phyloP scores from a whole-genome alignment of 1,284 basidiomycete genomes.

The Tilletia walkeri region DNA sequence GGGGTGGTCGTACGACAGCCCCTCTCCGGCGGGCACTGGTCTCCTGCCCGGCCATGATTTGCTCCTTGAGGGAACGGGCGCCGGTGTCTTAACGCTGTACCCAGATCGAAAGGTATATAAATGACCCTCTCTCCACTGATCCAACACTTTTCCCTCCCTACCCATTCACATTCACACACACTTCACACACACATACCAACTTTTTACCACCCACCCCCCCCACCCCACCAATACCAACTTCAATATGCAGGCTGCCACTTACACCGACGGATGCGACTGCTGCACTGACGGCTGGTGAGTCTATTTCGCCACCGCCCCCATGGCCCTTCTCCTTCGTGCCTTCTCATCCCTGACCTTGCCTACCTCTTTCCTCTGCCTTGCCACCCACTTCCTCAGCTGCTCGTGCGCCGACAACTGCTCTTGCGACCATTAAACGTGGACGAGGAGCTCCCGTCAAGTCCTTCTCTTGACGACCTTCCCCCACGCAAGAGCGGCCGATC shows the following conservation, averaged over 20 bases:
- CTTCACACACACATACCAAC: background rate
- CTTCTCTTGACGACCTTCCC: too few relatives aligned
- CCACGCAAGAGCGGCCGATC: too few relatives aligned
- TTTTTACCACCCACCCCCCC: too few relatives aligned
- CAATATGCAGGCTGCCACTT: constrained; percentile 1
- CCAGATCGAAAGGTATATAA: background rate
- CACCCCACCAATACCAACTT: background rate
- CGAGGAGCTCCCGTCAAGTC: background rate
- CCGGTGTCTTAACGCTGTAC: background rate
- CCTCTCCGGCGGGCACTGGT: background rate
- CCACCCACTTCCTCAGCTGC: constrained; percentile 9
- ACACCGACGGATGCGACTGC: constrained; percentile 14
- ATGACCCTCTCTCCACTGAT: background rate
- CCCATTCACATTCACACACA: background rate
- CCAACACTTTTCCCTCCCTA: background rate
- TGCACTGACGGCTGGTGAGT: constrained; percentile 15
- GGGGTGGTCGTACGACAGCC: constrained; percentile 12
- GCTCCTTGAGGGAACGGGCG: background rate
- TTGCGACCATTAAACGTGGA: constrained; percentile 7
- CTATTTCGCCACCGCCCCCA: background rate
- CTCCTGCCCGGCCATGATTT: background rate
- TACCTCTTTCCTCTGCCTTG: background rate
- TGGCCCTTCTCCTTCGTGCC: background rate
- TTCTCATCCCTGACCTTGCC: background rate
- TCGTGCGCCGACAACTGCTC: constrained; percentile 14